These are phyloP conservation scores for Obelidium mucronatum DNA, from an alignment of 192 early-diverging fungal species.

Conservation along the genomic window DNA sequence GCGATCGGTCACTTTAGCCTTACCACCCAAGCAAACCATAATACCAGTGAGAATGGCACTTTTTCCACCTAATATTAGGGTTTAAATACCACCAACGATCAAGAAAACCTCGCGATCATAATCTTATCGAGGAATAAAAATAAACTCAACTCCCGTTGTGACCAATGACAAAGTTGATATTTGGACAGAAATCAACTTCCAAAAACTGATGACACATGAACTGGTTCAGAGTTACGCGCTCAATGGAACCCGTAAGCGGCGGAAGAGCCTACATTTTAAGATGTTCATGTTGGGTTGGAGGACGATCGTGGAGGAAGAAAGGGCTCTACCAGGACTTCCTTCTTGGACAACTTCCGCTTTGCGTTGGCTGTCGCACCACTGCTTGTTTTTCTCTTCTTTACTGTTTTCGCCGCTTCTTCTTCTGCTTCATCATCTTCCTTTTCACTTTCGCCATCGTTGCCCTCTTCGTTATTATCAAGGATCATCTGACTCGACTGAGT, in stretches of 20 bases:
- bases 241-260: conserved; percentile 70
- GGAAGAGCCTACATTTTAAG: conserved; percentile 1
- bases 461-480: neutral
- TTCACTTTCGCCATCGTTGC: neutral
- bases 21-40: conserved; percentile 90
- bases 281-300: neutral
- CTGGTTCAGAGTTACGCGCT: conserved; percentile 81
- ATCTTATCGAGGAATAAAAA: neutral
- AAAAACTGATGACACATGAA: conserved; percentile 96
- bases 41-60: conserved; percentile 93
- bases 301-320: neutral
- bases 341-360: conserved; percentile 10
- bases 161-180: conserved; percentile 96
- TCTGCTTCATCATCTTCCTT: neutral
- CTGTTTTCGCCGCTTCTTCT: neutral
- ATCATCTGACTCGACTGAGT: neutral
- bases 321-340: neutral
- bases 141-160: conserved; percentile 88
- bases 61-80: conserved; percentile 97
- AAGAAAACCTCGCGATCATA: conserved; percentile 34
- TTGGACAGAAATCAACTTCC: conserved; percentile 77
- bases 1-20: conserved; percentile 86
- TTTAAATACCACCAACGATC: conserved; percentile 83
- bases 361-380: neutral
- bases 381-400: neutral